Percentiles rank a stretch among this genome's conserved stretches.
These are phyloP conservation scores for Monascus purpureus DNA, from an alignment of 495 filamentous ascomycete genomes.

Conservation along the genomic window DNA sequence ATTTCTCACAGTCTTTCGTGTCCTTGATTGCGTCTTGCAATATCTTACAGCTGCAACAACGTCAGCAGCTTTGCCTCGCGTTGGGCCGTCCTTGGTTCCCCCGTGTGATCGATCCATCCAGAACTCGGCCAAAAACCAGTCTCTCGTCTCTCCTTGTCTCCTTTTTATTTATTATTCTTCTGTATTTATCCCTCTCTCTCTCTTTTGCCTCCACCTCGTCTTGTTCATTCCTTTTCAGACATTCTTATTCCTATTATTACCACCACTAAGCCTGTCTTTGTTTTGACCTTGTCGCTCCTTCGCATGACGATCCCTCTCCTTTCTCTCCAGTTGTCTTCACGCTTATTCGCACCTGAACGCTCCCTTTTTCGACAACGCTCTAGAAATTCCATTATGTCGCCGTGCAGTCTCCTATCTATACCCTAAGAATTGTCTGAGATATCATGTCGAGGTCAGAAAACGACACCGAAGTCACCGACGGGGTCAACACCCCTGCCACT, in stretches of 20 bases:
- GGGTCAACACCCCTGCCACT: slow-evolving; percentile 9
- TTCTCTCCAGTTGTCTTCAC: neutral
- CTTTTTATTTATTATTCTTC: slow-evolving; percentile 2
- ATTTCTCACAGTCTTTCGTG: too few relatives aligned
- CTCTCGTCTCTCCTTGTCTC: too few relatives aligned
- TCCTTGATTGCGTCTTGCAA: too few relatives aligned
- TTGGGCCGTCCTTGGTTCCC: too few relatives aligned
- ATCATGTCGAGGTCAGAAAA: slow-evolving; percentile 17
- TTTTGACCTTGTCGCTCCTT: slow-evolving; percentile 1
- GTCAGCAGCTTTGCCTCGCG: too few relatives aligned
- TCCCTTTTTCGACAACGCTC: too few relatives aligned
- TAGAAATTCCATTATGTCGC: neutral
- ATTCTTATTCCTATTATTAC: slow-evolving; percentile 1
- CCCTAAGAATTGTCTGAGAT: neutral
- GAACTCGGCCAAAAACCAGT: too few relatives aligned
- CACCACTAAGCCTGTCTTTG: neutral
- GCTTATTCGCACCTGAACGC: too few relatives aligned
- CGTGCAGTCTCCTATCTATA: neutral
- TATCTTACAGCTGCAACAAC: too few relatives aligned
- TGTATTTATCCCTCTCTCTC: slow-evolving; percentile 3
- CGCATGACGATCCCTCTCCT: neutral
- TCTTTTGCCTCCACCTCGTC: too few relatives aligned
- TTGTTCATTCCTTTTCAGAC: too few relatives aligned
- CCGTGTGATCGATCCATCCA: too few relatives aligned
- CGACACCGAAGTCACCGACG: slow-evolving; percentile 14